These are phyloP conservation scores for Alnus rubra DNA, from an alignment of 306 rosid genomes.

Conservation along the genomic window DNA sequence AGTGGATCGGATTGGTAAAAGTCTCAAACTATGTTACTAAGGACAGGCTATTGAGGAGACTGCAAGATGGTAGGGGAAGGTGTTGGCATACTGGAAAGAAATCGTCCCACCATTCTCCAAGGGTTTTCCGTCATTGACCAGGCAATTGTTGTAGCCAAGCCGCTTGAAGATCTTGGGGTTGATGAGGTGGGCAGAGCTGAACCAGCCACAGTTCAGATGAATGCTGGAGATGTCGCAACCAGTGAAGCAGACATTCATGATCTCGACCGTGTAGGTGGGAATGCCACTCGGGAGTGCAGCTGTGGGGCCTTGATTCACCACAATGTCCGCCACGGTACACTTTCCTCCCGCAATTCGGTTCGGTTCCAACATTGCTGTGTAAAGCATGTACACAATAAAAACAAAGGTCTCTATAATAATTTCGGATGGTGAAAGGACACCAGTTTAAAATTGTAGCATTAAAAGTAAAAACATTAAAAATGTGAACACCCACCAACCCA, in stretches of 20 bases:
- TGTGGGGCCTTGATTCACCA: constrained; percentile 80
- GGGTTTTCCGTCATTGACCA: constrained; percentile 75
- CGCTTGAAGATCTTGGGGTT: constrained; percentile 86
- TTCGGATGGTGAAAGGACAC: not conserved
- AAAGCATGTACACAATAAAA: constrained; percentile 5
- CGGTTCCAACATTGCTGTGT: constrained; percentile 41
- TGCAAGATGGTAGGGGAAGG: constrained; percentile 62
- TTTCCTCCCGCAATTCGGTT: constrained; percentile 76
- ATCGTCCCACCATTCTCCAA: constrained; percentile 58
- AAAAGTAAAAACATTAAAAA: constrained; percentile 5
- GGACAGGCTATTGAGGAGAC: constrained; percentile 60
- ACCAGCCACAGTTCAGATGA: constrained; percentile 86
- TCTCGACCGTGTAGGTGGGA: constrained; percentile 80
- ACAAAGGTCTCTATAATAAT: not conserved
- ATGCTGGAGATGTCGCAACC: constrained; percentile 73
- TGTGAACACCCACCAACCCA: constrained; percentile 19
- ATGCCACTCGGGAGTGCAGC: constrained; percentile 78
- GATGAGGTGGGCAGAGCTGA: constrained; percentile 79
- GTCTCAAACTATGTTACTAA: not conserved
- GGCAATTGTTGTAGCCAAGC: constrained; percentile 72
- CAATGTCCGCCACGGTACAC: constrained; percentile 61
- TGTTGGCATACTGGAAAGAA: constrained; percentile 78
- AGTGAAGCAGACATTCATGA: constrained; percentile 62
- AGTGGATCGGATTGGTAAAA: not conserved
- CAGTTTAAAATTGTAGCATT: not conserved